phyloP scores from a whole-genome alignment of 169 alveolate species.

The Eimeria maxima region DNA sequence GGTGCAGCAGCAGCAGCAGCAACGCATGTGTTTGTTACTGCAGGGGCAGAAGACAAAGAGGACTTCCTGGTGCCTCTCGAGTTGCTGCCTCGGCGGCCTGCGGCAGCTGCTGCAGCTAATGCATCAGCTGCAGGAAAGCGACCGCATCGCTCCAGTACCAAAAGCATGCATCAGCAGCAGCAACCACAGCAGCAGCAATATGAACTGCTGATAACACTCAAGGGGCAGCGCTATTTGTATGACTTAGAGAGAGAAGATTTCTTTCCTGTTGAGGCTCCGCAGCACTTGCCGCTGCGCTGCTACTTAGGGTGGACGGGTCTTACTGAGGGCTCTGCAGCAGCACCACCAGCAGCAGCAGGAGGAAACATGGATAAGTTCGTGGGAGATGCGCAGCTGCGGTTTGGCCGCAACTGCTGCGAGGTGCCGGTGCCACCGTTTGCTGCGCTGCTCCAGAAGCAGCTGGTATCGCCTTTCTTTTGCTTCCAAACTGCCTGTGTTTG shows the following conservation, averaged over 20 bases:
- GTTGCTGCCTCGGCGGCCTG: conserved; percentile 19
- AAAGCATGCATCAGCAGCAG: too few species aligned
- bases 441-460: conserved; percentile 95
- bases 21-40: conserved; percentile 38
- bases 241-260: conserved; percentile 1
- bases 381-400: conserved; percentile 17
- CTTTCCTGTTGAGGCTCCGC: conserved; percentile 29
- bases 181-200: too few species aligned
- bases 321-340: conserved; percentile 22
- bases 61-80: conserved; percentile 38
- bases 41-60: conserved; percentile 20
- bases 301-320: conserved; percentile 76
- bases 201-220: neutral
- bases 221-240: conserved; percentile 36
- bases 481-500: conserved; percentile 97
- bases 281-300: conserved; percentile 31
- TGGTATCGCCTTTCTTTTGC: conserved; percentile 97
- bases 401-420: conserved; percentile 79
- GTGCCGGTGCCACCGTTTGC: conserved; percentile 95
- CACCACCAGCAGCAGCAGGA: conserved; percentile 27
- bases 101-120: neutral
- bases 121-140: neutral
- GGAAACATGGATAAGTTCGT: conserved; percentile 29
- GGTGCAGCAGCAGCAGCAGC: conserved; percentile 49
- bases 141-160: neutral